A percentile compares a stretch with the other conserved stretches of the same genome.
phyloP scores from a whole-genome alignment of 2,329 filamentous ascomycete species.

The Venturia pyrina region DNA sequence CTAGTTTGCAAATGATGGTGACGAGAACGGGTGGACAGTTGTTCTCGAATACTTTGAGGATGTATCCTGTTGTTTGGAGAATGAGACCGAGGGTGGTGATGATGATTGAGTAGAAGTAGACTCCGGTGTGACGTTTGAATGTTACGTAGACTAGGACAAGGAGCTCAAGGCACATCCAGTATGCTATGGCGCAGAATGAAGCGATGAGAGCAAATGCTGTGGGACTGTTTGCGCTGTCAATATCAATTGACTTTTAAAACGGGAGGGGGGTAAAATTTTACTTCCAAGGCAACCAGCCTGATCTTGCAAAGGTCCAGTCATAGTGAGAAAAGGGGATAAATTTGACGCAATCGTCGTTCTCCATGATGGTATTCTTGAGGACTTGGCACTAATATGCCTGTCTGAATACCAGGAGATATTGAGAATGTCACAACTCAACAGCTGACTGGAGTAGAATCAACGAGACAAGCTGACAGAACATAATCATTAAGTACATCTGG shows the following conservation, averaged over 20 bases:
- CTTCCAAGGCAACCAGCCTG: slow-evolving; percentile 10
- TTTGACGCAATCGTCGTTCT: slow-evolving; percentile 1
- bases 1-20: slow-evolving; percentile 7
- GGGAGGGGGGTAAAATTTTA: background rate
- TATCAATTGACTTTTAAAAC: too few species aligned
- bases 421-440: background rate
- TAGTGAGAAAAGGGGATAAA: slow-evolving; percentile 6
- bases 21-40: background rate
- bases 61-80: slow-evolving; percentile 5
- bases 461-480: background rate
- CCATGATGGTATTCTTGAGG: background rate
- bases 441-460: background rate
- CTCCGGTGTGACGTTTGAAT: slow-evolving; percentile 6
- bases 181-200: slow-evolving; percentile 9
- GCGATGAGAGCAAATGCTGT: slow-evolving; percentile 9
- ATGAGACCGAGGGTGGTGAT: slow-evolving; percentile 10
- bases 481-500: background rate
- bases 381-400: background rate
- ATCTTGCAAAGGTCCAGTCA: slow-evolving; percentile 1
- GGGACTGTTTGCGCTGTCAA: background rate
- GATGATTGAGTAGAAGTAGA: slow-evolving; percentile 12
- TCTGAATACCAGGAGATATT: background rate
- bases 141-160: slow-evolving; percentile 9
- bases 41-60: slow-evolving; percentile 11
- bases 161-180: slow-evolving; percentile 9